Base-by-base conservation (phyloP, 495 filamentous ascomycete species). In the Podospora pseudoanserina region DNA sequence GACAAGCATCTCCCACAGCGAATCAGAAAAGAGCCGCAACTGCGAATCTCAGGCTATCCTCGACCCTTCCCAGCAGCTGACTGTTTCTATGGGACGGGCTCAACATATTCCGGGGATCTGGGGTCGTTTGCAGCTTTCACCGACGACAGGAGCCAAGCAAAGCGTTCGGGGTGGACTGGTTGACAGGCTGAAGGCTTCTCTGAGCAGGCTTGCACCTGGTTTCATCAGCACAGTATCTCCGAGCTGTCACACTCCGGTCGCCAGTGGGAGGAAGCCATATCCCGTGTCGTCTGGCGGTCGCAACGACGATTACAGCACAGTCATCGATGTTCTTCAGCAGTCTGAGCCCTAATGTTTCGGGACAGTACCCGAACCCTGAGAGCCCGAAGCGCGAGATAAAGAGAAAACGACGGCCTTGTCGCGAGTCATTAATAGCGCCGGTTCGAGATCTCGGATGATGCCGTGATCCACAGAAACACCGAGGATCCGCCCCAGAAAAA, bases 381-480 rank as follows among this genome's bases (percentile, higher is more conserved):
- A 61, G 9, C 15, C 65, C 65, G 66, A 71, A 70, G 63, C 65
- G 57, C 58, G 65, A 65, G 66, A 28, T 27, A 23, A 67, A 9
- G 44, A 69, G 26, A 56, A 57, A 34, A 23, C 18, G 19, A n/a
- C 20, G 53, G 61, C 26, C 28, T 60, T 34, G 28, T 62, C 11
- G 63, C 69, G 69, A 71, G 69, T 71, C 69, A 71, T 71, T 71
- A 58, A 55, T 63, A 44, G 26, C 7, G 30, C 34, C 57, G 30
- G 44, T 39, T 65, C 65, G 26, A 67, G 61, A 64, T 53, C n/a
- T 30, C 66, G 32, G 66, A 26, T 65, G 60, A 3, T 71, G 63
- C 66, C 69, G 66, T 60, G 69, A 64, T 60, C 69, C 69, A 68
- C 69, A 71, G 69, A 71, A 71, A 59, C 57, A 68, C 69, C 69